A percentile compares a stretch with the other conserved stretches of the same genome.
Conservation (phyloP, 2,329 filamentous ascomycete genomes). For the Fusarium sp. region DNA sequence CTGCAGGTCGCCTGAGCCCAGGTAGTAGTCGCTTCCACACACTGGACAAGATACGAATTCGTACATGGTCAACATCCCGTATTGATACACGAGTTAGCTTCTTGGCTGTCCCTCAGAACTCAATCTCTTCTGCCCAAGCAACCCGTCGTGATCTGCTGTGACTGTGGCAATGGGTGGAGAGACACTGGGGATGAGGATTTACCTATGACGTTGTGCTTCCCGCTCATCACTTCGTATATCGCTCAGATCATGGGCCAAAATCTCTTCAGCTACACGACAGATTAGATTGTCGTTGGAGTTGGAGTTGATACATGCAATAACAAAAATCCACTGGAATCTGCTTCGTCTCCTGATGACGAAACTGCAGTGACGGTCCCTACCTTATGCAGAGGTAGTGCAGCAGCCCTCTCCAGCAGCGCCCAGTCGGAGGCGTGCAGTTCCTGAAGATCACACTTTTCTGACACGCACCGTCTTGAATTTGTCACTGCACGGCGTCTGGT, state of each 20-base stretch:
- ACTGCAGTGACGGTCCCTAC: slow-evolving; percentile 30
- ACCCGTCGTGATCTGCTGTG: slow-evolving; percentile 33
- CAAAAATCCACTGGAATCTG: background rate
- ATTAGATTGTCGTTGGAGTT: background rate
- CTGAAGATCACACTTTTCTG: slow-evolving; percentile 37
- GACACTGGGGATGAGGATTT: slow-evolving; percentile 9
- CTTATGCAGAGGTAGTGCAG: slow-evolving; percentile 18
- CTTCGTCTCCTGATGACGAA: slow-evolving; percentile 29
- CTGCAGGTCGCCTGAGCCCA: slow-evolving; percentile 18
- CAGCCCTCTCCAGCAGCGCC: slow-evolving; percentile 16
- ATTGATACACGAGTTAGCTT: slow-evolving; percentile 19
- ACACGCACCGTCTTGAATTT: slow-evolving; percentile 36
- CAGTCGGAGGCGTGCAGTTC: slow-evolving; percentile 33
- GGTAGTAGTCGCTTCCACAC: background rate
- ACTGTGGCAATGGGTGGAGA: slow-evolving; percentile 28
- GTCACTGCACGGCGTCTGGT: slow-evolving; percentile 17
- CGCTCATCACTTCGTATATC: slow-evolving; percentile 3
- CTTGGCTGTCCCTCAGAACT: slow-evolving; percentile 15
- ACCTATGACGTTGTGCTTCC: slow-evolving; percentile 32
- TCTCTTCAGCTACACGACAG: too few relatives aligned
- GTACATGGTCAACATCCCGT: slow-evolving; percentile 23
- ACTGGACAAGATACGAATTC: slow-evolving; percentile 30
- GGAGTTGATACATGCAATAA: too few relatives aligned
- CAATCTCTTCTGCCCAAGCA: background rate
- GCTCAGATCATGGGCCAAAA: slow-evolving; percentile 12